Percentiles rank a stretch among this genome's conserved stretches.
Evolutionary conservation across 2,329 filamentous ascomycete species (phyloP).

Genomic region (Talaromyces sp.): DNA sequence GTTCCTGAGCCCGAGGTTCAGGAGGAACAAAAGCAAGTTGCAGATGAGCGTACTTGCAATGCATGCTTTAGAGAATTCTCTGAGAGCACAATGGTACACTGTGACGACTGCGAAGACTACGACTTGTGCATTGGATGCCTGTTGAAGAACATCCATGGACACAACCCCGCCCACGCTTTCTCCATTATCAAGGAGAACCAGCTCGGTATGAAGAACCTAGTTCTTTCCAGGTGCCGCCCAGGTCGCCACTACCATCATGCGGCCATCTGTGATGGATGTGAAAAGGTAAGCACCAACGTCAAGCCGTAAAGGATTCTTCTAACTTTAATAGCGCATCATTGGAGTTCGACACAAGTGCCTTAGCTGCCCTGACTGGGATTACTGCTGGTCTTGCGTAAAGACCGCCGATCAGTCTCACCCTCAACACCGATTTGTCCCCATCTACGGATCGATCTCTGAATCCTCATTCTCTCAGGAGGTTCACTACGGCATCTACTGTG

Average conservation of each 20-base stretch:
- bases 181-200: slow-evolving; percentile 52
- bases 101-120: slow-evolving; percentile 80
- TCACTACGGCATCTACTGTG: slow-evolving; percentile 88
- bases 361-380: slow-evolving; percentile 97
- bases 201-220: slow-evolving; percentile 59
- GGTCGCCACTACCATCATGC: slow-evolving; percentile 81
- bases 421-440: slow-evolving; percentile 80
- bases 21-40: slow-evolving; percentile 22
- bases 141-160: slow-evolving; percentile 72
- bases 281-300: slow-evolving; percentile 55
- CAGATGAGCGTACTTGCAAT: slow-evolving; percentile 56
- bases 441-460: slow-evolving; percentile 68
- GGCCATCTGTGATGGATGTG: slow-evolving; percentile 92
- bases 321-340: slow-evolving; percentile 62
- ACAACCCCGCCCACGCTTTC: slow-evolving; percentile 86
- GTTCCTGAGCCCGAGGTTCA: slow-evolving; percentile 3
- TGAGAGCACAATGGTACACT: slow-evolving; percentile 81
- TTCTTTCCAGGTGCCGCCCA: slow-evolving; percentile 68
- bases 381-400: slow-evolving; percentile 73
- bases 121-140: slow-evolving; percentile 89
- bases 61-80: slow-evolving; percentile 68
- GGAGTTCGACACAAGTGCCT: slow-evolving; percentile 96
- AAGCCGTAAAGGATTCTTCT: background rate
- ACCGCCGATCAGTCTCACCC: slow-evolving; percentile 70
- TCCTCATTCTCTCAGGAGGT: slow-evolving; percentile 50